Evolutionary conservation across 495 filamentous ascomycete genomes (phyloP).

Genomic region (Cercophora newfieldiana): DNA sequence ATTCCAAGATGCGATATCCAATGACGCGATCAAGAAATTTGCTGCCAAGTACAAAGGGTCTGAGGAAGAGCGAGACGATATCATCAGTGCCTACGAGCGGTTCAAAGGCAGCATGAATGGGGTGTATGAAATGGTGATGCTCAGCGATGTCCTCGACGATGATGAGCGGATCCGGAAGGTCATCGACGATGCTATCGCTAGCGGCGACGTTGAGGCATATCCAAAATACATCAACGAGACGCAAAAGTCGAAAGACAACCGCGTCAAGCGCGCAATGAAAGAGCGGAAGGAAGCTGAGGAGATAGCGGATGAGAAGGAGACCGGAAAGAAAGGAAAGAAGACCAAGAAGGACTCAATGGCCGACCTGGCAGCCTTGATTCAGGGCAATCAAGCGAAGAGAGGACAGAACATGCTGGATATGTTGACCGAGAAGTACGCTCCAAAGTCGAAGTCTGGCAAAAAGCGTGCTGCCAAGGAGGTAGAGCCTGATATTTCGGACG

Average conservation of each 20-base stretch:
- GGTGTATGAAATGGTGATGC: conserved; percentile 81
- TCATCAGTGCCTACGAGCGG: conserved; percentile 72
- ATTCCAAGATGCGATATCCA: conserved; percentile 68
- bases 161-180: conserved; percentile 79
- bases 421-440: conserved; percentile 73
- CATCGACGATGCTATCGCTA: conserved; percentile 78
- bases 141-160: conserved; percentile 80
- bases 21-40: conserved; percentile 69
- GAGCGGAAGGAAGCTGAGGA: conserved; percentile 75
- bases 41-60: conserved; percentile 78
- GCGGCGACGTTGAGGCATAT: conserved; percentile 62
- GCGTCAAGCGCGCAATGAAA: conserved; percentile 61
- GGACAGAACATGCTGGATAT: conserved; percentile 57
- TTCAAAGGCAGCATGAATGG: conserved; percentile 68
- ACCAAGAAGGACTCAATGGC: conserved; percentile 45
- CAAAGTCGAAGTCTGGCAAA: conserved; percentile 50
- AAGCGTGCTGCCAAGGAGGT: conserved; percentile 48
- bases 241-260: conserved; percentile 60
- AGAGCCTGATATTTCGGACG: conserved; percentile 63
- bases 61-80: conserved; percentile 74
- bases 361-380: conserved; percentile 44
- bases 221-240: conserved; percentile 70
- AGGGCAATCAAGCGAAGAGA: conserved; percentile 38
- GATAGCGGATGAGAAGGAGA: conserved; percentile 61
- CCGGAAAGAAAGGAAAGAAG: conserved; percentile 44